Evolutionary conservation across 2,329 filamentous ascomycete species (phyloP).

Genomic region (Colletotrichum noveboracense): DNA sequence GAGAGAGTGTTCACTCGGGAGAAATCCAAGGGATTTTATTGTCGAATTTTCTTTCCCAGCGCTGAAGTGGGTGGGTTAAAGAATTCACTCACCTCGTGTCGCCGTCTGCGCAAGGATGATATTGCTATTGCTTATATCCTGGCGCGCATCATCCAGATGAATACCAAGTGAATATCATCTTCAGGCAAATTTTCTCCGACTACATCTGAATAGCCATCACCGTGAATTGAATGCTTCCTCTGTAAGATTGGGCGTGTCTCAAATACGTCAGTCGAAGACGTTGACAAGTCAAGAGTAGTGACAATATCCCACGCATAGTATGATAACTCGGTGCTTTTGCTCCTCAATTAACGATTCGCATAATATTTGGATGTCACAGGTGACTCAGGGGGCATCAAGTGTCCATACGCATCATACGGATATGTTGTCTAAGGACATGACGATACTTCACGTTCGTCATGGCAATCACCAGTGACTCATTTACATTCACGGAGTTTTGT

Average conservation of each 20-base stretch:
- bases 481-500: background rate
- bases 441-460: background rate
- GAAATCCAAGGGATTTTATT: background rate
- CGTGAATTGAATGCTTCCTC: background rate
- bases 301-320: background rate
- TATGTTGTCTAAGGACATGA: background rate
- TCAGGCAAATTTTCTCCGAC: background rate
- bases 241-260: background rate
- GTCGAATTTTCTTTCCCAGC: too few relatives aligned
- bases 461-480: background rate
- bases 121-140: background rate
- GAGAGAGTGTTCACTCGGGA: background rate
- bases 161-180: background rate
- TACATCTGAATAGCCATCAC: background rate
- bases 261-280: background rate
- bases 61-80: background rate
- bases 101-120: background rate
- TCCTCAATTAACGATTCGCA: background rate
- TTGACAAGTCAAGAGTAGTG: background rate
- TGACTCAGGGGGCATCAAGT: background rate
- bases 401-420: background rate
- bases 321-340: background rate
- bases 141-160: background rate
- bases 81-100: background rate
- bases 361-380: background rate